Percentiles rank a stretch among this genome's conserved stretches.
phyloP scores from a whole-genome alignment of 2,329 filamentous ascomycete species.

The Paecilomyces fulvus region DNA sequence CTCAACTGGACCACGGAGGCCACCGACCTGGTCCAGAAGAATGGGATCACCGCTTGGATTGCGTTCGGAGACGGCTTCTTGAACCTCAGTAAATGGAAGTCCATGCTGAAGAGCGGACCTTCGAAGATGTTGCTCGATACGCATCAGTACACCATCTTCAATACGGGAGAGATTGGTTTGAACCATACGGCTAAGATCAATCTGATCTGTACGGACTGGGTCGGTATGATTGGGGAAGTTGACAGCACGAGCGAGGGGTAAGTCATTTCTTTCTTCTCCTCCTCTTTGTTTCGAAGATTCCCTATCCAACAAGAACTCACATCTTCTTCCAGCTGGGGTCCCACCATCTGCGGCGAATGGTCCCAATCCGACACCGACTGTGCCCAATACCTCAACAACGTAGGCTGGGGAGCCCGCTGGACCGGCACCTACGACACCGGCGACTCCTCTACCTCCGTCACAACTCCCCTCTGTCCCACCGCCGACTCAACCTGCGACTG shows the following conservation, averaged over 20 bases:
- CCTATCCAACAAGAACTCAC: not conserved
- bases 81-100: slow-evolving; percentile 84
- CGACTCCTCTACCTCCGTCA: slow-evolving; percentile 47
- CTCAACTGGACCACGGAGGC: slow-evolving; percentile 71
- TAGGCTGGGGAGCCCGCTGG: slow-evolving; percentile 82
- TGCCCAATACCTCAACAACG: slow-evolving; percentile 76
- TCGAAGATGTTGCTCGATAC: slow-evolving; percentile 77
- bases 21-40: slow-evolving; percentile 62
- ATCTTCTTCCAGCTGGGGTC: slow-evolving; percentile 56
- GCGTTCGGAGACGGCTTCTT: slow-evolving; percentile 95
- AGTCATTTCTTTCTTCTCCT: slow-evolving; percentile 4
- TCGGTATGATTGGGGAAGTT: slow-evolving; percentile 63
- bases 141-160: slow-evolving; percentile 98
- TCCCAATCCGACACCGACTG: slow-evolving; percentile 97
- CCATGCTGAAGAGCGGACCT: slow-evolving; percentile 61
- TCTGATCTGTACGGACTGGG: slow-evolving; percentile 85
- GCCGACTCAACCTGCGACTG: slow-evolving; percentile 60
- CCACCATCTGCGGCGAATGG: slow-evolving; percentile 94
- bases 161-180: slow-evolving; percentile 72
- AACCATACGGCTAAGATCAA: slow-evolving; percentile 75
- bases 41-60: slow-evolving; percentile 64
- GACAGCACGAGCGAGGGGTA: slow-evolving; percentile 64
- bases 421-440: slow-evolving; percentile 60
- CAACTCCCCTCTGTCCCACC: slow-evolving; percentile 66
- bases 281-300: not conserved